phyloP scores from a whole-genome alignment of 768 basidiomycete genomes.

The Cystofilobasidium ferigula region DNA sequence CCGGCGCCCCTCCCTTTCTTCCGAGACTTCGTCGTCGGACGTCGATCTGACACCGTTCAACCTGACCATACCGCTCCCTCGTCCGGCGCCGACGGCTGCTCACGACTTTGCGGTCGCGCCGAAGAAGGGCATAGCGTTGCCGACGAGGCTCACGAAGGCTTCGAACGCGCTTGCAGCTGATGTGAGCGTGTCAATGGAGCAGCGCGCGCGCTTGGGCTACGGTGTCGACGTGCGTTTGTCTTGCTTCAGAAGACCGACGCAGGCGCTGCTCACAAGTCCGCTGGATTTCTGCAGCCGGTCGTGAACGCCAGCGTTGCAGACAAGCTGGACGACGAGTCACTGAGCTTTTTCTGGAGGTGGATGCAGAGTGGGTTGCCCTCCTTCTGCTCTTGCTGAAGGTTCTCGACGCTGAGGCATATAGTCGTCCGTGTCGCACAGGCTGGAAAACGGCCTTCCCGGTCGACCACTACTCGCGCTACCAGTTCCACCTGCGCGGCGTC shows the following conservation, averaged over 20 bases:
- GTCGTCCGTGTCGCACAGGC: no score
- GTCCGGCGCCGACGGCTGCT: no score
- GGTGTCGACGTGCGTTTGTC: not conserved
- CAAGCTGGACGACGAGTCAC: not conserved
- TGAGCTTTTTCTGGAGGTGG: constrained; percentile 7
- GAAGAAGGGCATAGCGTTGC: not conserved
- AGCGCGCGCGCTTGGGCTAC: not conserved
- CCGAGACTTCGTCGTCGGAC: not conserved
- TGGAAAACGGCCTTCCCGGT: not conserved
- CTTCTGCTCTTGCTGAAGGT: not conserved
- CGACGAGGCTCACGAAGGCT: not conserved
- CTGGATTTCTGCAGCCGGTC: not conserved
- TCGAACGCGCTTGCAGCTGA: not conserved
- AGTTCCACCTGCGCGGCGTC: constrained; percentile 5
- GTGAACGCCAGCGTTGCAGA: not conserved
- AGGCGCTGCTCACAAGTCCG: not conserved
- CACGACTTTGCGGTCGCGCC: not conserved
- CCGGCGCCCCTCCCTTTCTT: not conserved
- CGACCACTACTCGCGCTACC: constrained; percentile 8
- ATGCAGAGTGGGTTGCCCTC: not conserved
- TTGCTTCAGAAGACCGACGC: not conserved
- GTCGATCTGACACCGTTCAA: not conserved
- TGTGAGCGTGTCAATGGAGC: not conserved
- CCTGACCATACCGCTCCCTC: not conserved
- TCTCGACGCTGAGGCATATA: no score